These are phyloP conservation scores for Fusarium chuoi DNA, from an alignment of 2,329 filamentous ascomycete genomes.

Conservation along the genomic window DNA sequence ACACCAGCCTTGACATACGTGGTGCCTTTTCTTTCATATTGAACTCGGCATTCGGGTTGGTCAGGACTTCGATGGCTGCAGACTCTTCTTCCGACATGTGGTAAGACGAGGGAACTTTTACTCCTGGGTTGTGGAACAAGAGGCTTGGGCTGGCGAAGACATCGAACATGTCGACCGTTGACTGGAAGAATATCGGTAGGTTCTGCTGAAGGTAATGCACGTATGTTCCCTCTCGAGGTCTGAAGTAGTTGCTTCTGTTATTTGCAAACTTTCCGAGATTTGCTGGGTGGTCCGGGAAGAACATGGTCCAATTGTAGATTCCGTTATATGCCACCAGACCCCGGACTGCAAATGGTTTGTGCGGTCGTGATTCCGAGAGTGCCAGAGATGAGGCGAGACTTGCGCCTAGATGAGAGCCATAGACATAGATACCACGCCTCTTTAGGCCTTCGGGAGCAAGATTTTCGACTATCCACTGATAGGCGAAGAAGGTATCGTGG, in stretches of 20 bases:
- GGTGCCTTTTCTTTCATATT: slow-evolving; percentile 42
- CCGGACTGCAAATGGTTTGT: slow-evolving; percentile 58
- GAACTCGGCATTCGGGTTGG: slow-evolving; percentile 28
- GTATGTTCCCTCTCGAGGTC: slow-evolving; percentile 47
- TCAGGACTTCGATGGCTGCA: slow-evolving; percentile 39
- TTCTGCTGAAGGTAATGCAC: slow-evolving; percentile 52
- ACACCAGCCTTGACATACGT: slow-evolving; percentile 57
- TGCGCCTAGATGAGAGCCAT: slow-evolving; percentile 68
- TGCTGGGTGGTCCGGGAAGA: slow-evolving; percentile 63
- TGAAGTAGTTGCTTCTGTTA: slow-evolving; percentile 16
- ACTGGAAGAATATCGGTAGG: slow-evolving; percentile 57
- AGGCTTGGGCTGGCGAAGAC: slow-evolving; percentile 67
- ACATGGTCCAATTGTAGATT: slow-evolving; percentile 72
- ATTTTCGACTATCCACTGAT: slow-evolving; percentile 61
- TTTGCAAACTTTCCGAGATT: slow-evolving; percentile 47
- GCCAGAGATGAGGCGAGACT: slow-evolving; percentile 66
- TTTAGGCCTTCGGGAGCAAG: slow-evolving; percentile 51
- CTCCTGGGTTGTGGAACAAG: slow-evolving; percentile 66
- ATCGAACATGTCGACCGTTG: slow-evolving; percentile 65
- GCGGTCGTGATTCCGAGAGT: slow-evolving; percentile 63
- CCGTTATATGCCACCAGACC: slow-evolving; percentile 68
- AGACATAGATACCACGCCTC: slow-evolving; percentile 57
- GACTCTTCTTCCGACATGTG: slow-evolving; percentile 47
- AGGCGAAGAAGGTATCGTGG: slow-evolving; percentile 66
- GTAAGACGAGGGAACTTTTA: slow-evolving; percentile 59